phyloP scores from a whole-genome alignment of 257 asterid genomes.

The Nicotiana undulata region DNA sequence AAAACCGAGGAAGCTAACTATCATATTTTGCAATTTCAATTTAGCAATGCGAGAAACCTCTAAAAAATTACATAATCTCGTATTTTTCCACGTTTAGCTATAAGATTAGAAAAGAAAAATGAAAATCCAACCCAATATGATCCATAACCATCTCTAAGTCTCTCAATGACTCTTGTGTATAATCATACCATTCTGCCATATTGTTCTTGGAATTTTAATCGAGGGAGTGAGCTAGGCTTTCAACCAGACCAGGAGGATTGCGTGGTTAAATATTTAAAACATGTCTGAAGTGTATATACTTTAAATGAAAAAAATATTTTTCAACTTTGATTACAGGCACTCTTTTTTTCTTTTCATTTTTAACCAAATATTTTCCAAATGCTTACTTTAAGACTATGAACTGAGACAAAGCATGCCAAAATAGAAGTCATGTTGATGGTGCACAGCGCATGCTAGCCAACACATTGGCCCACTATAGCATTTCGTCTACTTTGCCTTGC shows the following conservation, averaged over 20 bases:
- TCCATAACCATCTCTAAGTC: neutral
- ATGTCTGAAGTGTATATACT: too few species aligned
- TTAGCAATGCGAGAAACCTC: neutral
- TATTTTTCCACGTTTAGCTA: neutral
- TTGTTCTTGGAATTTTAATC: too few species aligned
- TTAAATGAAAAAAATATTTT: too few species aligned
- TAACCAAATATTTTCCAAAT: neutral
- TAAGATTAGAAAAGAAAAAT: neutral
- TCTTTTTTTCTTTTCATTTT: neutral
- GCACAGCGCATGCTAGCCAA: constrained; percentile 41
- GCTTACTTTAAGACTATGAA: neutral
- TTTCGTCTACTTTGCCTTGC: neutral
- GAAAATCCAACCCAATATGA: neutral
- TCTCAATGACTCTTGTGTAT: too few species aligned
- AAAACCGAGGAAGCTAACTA: neutral
- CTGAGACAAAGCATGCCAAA: constrained; percentile 35
- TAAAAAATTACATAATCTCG: too few species aligned
- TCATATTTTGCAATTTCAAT: neutral
- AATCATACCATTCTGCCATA: too few species aligned
- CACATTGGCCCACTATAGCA: constrained; percentile 22
- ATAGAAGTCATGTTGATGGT: constrained; percentile 14
- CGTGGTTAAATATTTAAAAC: too few species aligned
- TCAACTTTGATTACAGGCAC: neutral
- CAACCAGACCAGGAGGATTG: too few species aligned
- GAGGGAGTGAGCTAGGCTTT: too few species aligned